Evolutionary conservation across 805 yeast species (phyloP), one percentile per base, ranked within the genome.

Genomic region (Sugiyamaella smithiae): DNA sequence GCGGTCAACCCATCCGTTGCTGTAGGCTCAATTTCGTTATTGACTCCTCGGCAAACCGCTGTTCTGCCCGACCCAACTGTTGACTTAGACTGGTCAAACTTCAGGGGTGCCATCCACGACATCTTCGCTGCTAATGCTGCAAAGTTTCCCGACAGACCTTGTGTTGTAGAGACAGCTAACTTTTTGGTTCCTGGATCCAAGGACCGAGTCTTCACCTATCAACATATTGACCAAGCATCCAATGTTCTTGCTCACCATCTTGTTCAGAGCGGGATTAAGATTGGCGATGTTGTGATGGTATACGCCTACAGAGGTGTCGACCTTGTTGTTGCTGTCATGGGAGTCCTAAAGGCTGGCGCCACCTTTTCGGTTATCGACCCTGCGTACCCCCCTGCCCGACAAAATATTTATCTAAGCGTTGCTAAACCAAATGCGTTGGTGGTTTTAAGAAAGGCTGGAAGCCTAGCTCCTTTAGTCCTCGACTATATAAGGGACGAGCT

Each of bases 281-380:
- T 85, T 61, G 99, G 98, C 49, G 98, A 93, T 66, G 88, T 93
- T 14, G 98, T 93, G 14, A 90, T 90, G 95, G 90, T 95, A 58
- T 93, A 93, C 65, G 97, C 99, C 22, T 88, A 91, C 62, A 82
- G 99, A 68, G 97, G 97, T 59, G 99, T 93, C 5, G 99, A 93
- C 65, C 74, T 93, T 54, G 88, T 93, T 80, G 88, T 95, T 37
- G 95, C 98, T 4, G 97, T 93, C 14, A 84, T 93, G 86, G 99
- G 98, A 68, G 96, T 89, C 17, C 78, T 93, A 65, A 93, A 93
- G 71, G 98, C 99, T 1, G 99, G 99, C 59, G 98, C 96, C 14
- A 91, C 99, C 0, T 93, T 93, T 67, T 90, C 97, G 7, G 99
- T 93, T 19, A 95, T 93, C 56, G 99, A 93, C 65, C 99, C 99